These are phyloP conservation scores for Erodium trifolium DNA, from an alignment of 441 rosid species.

Conservation along the genomic window DNA sequence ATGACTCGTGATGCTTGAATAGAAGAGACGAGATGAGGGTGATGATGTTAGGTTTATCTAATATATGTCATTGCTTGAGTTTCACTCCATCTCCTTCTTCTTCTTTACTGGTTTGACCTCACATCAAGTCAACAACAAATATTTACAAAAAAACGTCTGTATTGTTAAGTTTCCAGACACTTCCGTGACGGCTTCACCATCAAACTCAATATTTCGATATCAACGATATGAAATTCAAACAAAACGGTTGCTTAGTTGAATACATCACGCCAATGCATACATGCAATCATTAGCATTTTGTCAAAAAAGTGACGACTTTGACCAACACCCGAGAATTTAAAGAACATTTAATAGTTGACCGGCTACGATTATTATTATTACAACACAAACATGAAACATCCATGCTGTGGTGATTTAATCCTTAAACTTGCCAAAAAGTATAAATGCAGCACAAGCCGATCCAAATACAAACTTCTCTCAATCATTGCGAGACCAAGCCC, in stretches of 20 bases:
- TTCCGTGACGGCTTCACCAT: no score
- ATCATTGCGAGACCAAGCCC: not conserved
- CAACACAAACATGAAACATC: no score
- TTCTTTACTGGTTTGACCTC: not conserved
- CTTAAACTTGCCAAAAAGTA: not conserved
- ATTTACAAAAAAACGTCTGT: not conserved
- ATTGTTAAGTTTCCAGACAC: no score
- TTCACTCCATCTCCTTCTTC: conserved; percentile 13
- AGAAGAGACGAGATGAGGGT: not conserved
- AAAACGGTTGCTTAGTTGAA: not conserved
- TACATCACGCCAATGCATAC: not conserved
- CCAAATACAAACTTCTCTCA: not conserved
- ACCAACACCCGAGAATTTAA: not conserved
- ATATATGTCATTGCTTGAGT: conserved; percentile 20
- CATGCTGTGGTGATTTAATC: not conserved
- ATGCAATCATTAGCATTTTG: not conserved
- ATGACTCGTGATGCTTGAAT: not conserved
- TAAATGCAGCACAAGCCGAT: not conserved
- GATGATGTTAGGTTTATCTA: conserved; percentile 22
- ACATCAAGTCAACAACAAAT: not conserved
- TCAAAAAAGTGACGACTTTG: not conserved
- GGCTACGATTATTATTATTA: no score
- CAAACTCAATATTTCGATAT: not conserved
- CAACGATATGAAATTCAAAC: not conserved
- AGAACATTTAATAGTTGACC: not conserved